Evolutionary conservation across 2,329 filamentous ascomycete genomes (phyloP).

Genomic region (Diplocarpon mali): DNA sequence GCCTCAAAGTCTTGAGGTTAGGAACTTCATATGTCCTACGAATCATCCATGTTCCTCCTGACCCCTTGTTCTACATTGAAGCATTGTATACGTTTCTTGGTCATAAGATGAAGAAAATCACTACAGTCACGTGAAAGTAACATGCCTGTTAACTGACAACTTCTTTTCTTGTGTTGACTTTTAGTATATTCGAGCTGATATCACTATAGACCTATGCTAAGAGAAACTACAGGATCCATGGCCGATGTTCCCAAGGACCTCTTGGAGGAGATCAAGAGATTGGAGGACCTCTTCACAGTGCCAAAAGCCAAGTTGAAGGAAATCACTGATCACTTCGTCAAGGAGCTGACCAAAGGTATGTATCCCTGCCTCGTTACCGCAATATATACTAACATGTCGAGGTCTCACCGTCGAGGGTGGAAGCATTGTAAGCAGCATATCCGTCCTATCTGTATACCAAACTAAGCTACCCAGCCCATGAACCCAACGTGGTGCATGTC

Average conservation of each 20-base stretch:
- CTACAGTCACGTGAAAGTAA: conserved; percentile 16
- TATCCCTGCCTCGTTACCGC: neutral
- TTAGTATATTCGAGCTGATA: neutral
- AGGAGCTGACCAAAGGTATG: conserved; percentile 74
- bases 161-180: conserved; percentile 1
- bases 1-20: neutral
- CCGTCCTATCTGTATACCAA: neutral
- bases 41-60: neutral
- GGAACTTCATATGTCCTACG: neutral
- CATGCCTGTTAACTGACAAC: neutral
- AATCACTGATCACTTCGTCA: conserved; percentile 81
- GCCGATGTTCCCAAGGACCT: conserved; percentile 82
- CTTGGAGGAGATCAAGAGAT: conserved; percentile 64
- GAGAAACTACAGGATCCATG: conserved; percentile 58
- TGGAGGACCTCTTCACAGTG: conserved; percentile 79
- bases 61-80: neutral
- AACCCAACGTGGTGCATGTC: conserved; percentile 95
- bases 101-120: conserved; percentile 17
- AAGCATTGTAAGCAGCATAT: conserved; percentile 60
- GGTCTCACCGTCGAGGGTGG: conserved; percentile 79
- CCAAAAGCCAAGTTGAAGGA: conserved; percentile 71
- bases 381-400: conserved; percentile 27
- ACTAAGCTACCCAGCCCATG: conserved; percentile 61
- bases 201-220: conserved; percentile 12
- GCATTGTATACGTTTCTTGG: conserved; percentile 4